Evolutionary conservation across 768 basidiomycete species (phyloP), one percentile per base, ranked within the genome.

Genomic region (Pseudohyphozyma bogoriensis): DNA sequence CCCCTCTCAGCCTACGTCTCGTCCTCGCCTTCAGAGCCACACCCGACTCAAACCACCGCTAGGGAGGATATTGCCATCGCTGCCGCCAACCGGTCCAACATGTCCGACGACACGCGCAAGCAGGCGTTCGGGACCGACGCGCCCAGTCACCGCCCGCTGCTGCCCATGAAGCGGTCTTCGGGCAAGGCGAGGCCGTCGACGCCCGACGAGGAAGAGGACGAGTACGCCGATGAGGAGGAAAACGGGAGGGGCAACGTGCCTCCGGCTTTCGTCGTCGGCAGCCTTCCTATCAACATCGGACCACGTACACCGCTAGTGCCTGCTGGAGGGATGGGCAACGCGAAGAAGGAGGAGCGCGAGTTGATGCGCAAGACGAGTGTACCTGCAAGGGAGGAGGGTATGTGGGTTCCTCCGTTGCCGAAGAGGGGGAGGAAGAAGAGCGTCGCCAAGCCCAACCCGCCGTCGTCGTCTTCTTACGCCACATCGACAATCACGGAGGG

Each of bases 101-200:
- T 47, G 60, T 36, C 52, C 40, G n/a, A 9, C 12, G 55, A 64
- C 50, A 63, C 64, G 10, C 44, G 66, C n/a, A n/a, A n/a, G n/a
- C 54, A 63, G 29, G 56, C 61, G 3, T 55, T 63, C 39, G 66
- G 62, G 3, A 59, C 64, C 42, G 66, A 67, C 33, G 59, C 60
- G 6, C 66, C 66, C 4, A 35, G 29, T 13, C 66, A 67, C 26
- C 59, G 66, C 3, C 33, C 49, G 13, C 51, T 47, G 9, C 24
- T 54, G 29, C 53, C 59, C 16, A 35, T 57, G 24, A 32, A 45
- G 37, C 32, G 9, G 55, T 26, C 33, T n/a, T 31, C 28, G 28
- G 1, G 18, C 37, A 39, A 8, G 42, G 12, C 9, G 40, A 29
- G 35, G 32, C 22, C 6, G 37, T 2, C 18, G 50, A 44, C n/a